phyloP scores from a whole-genome alignment of 2,329 filamentous ascomycete species.

The Colletotrichum orbiculare region DNA sequence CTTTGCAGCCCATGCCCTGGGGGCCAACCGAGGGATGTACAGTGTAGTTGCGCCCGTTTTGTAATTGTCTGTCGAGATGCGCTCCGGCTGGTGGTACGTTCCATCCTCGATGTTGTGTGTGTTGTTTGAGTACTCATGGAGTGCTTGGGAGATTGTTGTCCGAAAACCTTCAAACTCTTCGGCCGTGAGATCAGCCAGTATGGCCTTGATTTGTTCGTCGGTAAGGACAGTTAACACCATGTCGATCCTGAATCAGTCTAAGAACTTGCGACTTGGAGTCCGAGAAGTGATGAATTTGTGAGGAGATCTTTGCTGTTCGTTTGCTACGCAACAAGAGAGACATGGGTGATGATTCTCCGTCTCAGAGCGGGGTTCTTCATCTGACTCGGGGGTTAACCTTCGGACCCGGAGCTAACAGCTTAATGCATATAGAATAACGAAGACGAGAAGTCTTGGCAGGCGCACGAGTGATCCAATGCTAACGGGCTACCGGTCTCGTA shows the following conservation, averaged over 20 bases:
- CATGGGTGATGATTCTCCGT: constrained; percentile 3
- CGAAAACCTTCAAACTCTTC: constrained; percentile 66
- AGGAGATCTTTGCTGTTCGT: no score
- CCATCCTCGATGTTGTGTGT: constrained; percentile 55
- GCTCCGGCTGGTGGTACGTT: constrained; percentile 66
- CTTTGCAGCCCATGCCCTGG: constrained; percentile 75
- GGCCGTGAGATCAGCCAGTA: constrained; percentile 64
- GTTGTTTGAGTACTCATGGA: constrained; percentile 72
- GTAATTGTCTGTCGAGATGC: constrained; percentile 59
- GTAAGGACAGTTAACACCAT: constrained; percentile 71
- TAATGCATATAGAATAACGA: neutral
- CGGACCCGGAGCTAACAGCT: constrained; percentile 8
- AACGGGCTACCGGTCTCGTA: neutral
- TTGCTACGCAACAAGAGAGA: neutral
- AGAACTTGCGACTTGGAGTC: neutral
- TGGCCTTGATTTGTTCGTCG: constrained; percentile 64
- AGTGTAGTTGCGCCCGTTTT: constrained; percentile 69
- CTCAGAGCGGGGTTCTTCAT: constrained; percentile 22
- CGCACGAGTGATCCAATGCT: neutral
- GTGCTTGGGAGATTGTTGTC: constrained; percentile 59
- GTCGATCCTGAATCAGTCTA: neutral
- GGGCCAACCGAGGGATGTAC: constrained; percentile 79
- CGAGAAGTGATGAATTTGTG: neutral
- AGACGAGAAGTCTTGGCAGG: neutral
- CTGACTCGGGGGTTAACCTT: constrained; percentile 26